Base-by-base conservation (phyloP, 768 basidiomycete genomes). In the Leccinellum luteum region DNA sequence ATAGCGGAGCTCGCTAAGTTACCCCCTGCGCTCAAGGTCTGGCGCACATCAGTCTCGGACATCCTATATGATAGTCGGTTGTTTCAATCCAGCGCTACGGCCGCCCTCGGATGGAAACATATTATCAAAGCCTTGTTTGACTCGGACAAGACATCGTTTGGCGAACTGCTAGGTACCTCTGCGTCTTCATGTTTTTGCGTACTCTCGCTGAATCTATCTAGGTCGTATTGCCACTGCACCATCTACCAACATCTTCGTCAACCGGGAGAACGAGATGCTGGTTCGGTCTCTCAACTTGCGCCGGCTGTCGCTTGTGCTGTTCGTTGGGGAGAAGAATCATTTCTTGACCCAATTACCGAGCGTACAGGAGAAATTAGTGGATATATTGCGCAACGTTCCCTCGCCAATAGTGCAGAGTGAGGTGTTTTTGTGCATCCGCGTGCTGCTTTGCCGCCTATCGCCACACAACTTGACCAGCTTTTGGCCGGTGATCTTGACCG, bases 301-400 rank as follows among this genome's bases (percentile, higher is more conserved):
- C 43, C 81, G 96, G 31, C 76, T 98, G 41, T 92, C 94, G 5
- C 92, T 91, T 67, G 82, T 90, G 31, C 71, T 99, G n/a, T 85
- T 94, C 55, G 77, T 89, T 1, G 92, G 88, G 14, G 94, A 94
- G 63, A 90, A 90, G 74, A 96, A 99, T 67, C 87, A 92, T 52
- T 97, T 92, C 75, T 73, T 98, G 51, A 86, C 85, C 0, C 90
- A 94, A 59, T 78, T 99, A 32, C 97, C 97, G 15, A 83, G 84
- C 28, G 92, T 99, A n/a, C 94, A 98, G 71, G 97, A 98, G 75
- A 97, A 91, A 74, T 79, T 99, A 14, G 97, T 97, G 10, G 97
- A 99, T 61, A 86, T 94, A 3, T 75, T 98, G 48, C 85, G 91
- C 32, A 90, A 85, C 62, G 83, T 85, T 15, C 77, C 89, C 1